Evolutionary conservation across 2,329 filamentous ascomycete genomes (phyloP).

Genomic region (Fusarium mundagurra): DNA sequence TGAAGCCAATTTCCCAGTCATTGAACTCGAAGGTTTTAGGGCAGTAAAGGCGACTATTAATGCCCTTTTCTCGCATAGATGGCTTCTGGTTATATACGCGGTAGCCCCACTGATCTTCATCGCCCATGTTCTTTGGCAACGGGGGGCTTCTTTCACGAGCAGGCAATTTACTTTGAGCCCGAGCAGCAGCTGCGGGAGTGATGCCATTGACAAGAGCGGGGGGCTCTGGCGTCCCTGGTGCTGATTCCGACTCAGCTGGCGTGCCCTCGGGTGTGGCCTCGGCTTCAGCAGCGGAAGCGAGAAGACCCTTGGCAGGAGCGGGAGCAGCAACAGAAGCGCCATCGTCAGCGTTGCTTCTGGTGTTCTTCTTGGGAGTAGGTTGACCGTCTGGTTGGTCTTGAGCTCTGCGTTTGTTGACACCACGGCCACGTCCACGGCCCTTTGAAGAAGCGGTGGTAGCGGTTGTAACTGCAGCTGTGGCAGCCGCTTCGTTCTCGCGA

Average conservation of each 20-base stretch:
- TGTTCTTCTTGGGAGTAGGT: constrained; percentile 59
- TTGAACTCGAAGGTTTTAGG: constrained; percentile 60
- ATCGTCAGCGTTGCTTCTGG: constrained; percentile 49
- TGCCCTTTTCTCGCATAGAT: constrained; percentile 53
- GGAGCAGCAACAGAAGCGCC: constrained; percentile 39
- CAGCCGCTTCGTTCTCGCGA: constrained; percentile 51
- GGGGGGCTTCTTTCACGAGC: constrained; percentile 52
- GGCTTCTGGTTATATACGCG: constrained; percentile 55
- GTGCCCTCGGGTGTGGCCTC: constrained; percentile 49
- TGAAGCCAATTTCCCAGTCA: constrained; percentile 67
- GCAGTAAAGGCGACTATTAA: constrained; percentile 63
- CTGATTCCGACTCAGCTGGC: constrained; percentile 49
- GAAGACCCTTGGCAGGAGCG: constrained; percentile 51
- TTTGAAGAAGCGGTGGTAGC: constrained; percentile 42
- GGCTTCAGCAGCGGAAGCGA: constrained; percentile 52
- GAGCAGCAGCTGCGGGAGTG: constrained; percentile 37
- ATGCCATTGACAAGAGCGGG: constrained; percentile 41
- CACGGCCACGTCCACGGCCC: constrained; percentile 47
- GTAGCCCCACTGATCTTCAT: constrained; percentile 63
- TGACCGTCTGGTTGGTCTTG: constrained; percentile 60
- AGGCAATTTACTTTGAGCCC: constrained; percentile 43
- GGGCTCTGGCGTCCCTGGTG: constrained; percentile 50
- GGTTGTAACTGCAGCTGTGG: constrained; percentile 43
- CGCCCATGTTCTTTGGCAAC: constrained; percentile 52
- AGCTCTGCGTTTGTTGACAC: constrained; percentile 60